Evolutionary conservation across 1,139 yeast species (phyloP), one percentile per base, ranked within the genome.

Genomic region (Pichia sp.): DNA sequence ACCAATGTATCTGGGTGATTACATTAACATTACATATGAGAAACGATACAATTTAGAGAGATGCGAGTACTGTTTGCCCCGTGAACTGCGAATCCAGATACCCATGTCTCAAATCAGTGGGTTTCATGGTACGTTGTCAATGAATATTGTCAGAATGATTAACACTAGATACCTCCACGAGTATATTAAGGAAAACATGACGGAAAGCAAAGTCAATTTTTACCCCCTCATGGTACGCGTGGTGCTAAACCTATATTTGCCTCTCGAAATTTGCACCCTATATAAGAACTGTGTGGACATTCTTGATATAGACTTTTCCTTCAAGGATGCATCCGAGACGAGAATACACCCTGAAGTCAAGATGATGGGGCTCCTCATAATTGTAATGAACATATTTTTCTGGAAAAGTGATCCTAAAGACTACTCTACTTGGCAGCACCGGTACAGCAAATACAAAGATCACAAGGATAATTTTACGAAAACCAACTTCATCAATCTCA

Each of bases 301-400:
- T 7, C 8, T 31, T 2, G 28, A 36, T 2, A 28, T 51, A 2
- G 41, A 40, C 12, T 30, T 48, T 29, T 15, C 26, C n/a, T 42
- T 29, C 23, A 9, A 13, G 1, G 20, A 27, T 13, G 22, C 16
- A 18, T 29, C 12, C 3, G 28, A 30, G n/a, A 33, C 35, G 8
- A 32, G 33, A 6, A 27, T 41, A 1, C 53, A 51, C 27, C 59
- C 62, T 1, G 62, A 58, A 32, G 22, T 51, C 11, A 46, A 45
- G 19, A 28, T 58, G 2, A 27, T 46, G 14, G 46, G 44, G 5
- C 15, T 55, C 9, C 13, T 53, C 3, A 28, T 50, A 2, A 39
- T 40, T 1, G 32, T 44, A 2, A 33, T 47, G 7, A 60, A 60
- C 38, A 37, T 64, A 3, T 60, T 56, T 39, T 63, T 67, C 37